Percentiles rank a stretch among this genome's conserved stretches.
Conservation (phyloP, 2,329 filamentous ascomycete species). For the Ophiobolus disseminans region DNA sequence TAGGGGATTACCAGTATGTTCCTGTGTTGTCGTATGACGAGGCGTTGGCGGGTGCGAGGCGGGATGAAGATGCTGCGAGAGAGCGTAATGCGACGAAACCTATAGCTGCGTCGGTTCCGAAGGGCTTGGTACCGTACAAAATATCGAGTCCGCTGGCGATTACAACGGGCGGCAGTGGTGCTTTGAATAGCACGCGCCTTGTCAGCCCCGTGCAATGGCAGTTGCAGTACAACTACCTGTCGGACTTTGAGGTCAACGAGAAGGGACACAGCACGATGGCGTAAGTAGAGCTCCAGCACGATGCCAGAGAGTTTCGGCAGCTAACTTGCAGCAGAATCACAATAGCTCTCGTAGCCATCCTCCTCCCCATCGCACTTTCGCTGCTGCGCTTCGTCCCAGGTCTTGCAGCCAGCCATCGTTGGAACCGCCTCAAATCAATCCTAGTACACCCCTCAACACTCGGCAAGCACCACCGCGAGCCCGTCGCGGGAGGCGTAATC, state of each 20-base stretch:
- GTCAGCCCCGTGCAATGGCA: conserved; percentile 15
- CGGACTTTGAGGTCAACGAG: conserved; percentile 17
- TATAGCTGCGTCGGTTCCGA: background rate
- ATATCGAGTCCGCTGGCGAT: conserved; percentile 4
- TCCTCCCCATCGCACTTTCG: conserved; percentile 13
- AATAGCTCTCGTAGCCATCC: conserved; percentile 15
- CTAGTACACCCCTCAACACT: conserved; percentile 17
- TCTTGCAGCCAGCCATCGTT: conserved; percentile 19
- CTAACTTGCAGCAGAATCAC: conserved; percentile 6
- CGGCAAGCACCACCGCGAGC: conserved; percentile 14
- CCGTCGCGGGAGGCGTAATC: conserved; percentile 30
- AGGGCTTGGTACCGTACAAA: conserved; percentile 1
- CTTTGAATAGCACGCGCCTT: conserved; percentile 10
- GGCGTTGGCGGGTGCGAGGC: conserved; percentile 3
- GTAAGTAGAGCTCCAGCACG: background rate
- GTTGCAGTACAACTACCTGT: conserved; percentile 12
- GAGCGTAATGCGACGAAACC: background rate
- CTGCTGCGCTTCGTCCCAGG: conserved; percentile 11
- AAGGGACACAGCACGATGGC: conserved; percentile 13
- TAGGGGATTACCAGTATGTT: conserved; percentile 11
- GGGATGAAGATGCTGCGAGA: conserved; percentile 1
- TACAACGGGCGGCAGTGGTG: conserved; percentile 4
- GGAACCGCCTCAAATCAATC: conserved; percentile 32
- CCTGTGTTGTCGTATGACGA: conserved; percentile 12
- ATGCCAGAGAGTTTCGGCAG: background rate